Percentiles rank a stretch among this genome's conserved stretches.
phyloP scores from a whole-genome alignment of 148 eudicot species.

The Suaeda aralocaspica region DNA sequence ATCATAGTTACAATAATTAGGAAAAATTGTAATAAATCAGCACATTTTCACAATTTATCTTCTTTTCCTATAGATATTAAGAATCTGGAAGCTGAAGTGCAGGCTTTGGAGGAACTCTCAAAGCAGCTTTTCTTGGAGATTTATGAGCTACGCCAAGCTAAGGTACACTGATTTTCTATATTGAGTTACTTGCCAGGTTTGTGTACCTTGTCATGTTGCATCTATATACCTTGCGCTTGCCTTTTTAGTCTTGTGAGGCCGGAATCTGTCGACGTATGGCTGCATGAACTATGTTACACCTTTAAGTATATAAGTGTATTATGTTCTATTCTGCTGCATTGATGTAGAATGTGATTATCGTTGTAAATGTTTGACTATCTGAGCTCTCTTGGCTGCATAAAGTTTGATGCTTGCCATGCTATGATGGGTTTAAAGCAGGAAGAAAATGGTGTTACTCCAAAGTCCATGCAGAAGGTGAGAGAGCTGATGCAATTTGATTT shows the following conservation, averaged over 20 bases:
- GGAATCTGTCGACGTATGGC: neutral
- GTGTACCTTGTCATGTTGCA: neutral
- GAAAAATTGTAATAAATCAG: too few species aligned
- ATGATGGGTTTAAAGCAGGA: too few species aligned
- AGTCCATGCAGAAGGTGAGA: neutral
- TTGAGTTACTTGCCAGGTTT: neutral
- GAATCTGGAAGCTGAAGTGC: conserved; percentile 85
- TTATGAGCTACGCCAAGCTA: conserved; percentile 98
- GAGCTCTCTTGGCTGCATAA: too few species aligned
- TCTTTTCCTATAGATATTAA: conserved; percentile 50
- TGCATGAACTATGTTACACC: neutral
- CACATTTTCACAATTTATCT: neutral
- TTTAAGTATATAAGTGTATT: neutral
- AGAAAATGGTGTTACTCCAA: too few species aligned
- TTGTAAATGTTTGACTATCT: too few species aligned
- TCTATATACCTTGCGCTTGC: neutral
- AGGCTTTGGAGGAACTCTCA: conserved; percentile 91
- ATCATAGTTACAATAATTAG: too few species aligned
- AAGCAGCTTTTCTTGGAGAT: conserved; percentile 92
- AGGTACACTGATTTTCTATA: conserved; percentile 42
- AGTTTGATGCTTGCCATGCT: too few species aligned
- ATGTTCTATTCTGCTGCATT: neutral
- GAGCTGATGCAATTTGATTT: neutral
- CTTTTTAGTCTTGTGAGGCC: conserved; percentile 33
- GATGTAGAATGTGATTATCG: too few species aligned